Conservation (phyloP, 345 rosid species). For the Gossypium longicalyx region DNA sequence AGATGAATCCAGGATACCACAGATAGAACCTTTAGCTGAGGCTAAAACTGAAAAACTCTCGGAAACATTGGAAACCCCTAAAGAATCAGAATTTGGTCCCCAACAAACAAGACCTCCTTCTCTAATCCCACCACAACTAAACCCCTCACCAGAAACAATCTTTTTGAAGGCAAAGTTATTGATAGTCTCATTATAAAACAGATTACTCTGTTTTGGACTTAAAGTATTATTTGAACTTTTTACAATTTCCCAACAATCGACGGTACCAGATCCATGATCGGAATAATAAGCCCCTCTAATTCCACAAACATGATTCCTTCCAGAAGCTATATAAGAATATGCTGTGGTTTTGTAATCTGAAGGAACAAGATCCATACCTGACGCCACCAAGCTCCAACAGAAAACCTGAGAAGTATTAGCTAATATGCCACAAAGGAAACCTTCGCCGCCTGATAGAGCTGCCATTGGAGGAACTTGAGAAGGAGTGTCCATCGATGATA, state of each 20-base stretch:
- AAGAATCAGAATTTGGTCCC: slow-evolving; percentile 53
- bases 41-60: slow-evolving; percentile 46
- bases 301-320: slow-evolving; percentile 80
- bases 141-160: slow-evolving; percentile 79
- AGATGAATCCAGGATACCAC: slow-evolving; percentile 52
- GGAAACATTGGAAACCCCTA: slow-evolving; percentile 42
- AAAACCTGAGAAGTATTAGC: slow-evolving; percentile 28
- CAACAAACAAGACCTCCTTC: slow-evolving; percentile 74
- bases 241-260: slow-evolving; percentile 78
- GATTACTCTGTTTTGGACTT: slow-evolving; percentile 30
- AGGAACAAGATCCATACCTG: slow-evolving; percentile 70
- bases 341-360: slow-evolving; percentile 39
- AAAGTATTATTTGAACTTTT: slow-evolving; percentile 32
- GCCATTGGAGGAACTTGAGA: slow-evolving; percentile 14
- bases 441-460: slow-evolving; percentile 13
- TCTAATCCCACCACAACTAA: slow-evolving; percentile 75
- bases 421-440: slow-evolving; percentile 12
- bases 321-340: slow-evolving; percentile 80
- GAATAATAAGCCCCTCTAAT: slow-evolving; percentile 81
- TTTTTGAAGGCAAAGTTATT: slow-evolving; percentile 45
- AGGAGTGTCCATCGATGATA: background rate
- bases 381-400: slow-evolving; percentile 51
- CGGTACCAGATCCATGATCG: slow-evolving; percentile 51
- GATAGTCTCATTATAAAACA: slow-evolving; percentile 43
- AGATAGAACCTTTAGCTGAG: slow-evolving; percentile 48